Conservation (phyloP, 371 early-diverging fungal genomes). For the Rhizomucor miehei region DNA sequence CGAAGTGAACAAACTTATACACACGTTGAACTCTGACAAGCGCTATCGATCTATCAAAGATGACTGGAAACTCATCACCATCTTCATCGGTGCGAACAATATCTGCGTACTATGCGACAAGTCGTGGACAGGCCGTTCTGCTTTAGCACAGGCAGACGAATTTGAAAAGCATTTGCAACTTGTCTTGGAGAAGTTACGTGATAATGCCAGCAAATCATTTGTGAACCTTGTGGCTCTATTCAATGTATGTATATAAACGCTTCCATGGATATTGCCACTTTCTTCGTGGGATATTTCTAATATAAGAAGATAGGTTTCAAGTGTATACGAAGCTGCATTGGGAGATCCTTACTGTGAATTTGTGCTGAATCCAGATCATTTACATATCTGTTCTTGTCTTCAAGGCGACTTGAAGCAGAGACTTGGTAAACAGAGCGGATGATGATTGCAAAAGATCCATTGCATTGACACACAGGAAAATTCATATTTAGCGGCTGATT, state of each 20-base stretch:
- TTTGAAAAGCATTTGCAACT: constrained; percentile 45
- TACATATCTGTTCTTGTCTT: constrained; percentile 56
- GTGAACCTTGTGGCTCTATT: constrained; percentile 59
- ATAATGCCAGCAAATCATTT: constrained; percentile 48
- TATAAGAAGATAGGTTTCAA: constrained; percentile 30
- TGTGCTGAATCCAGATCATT: constrained; percentile 45
- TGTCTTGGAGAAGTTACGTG: constrained; percentile 34
- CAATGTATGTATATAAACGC: constrained; percentile 36
- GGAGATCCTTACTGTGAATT: constrained; percentile 58
- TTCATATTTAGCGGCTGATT: constrained; percentile 48
- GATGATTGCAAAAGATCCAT: neutral
- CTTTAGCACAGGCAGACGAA: constrained; percentile 43
- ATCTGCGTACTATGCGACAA: constrained; percentile 57
- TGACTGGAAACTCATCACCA: constrained; percentile 64
- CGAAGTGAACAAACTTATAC: constrained; percentile 26
- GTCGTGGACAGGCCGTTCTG: constrained; percentile 29
- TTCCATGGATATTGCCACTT: neutral
- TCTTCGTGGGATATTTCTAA: no score
- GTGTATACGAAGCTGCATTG: constrained; percentile 57
- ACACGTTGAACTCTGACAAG: constrained; percentile 8
- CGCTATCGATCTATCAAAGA: constrained; percentile 28
- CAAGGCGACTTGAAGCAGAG: constrained; percentile 43
- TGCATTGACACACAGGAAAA: no score
- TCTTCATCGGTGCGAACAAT: constrained; percentile 74
- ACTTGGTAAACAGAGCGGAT: constrained; percentile 29